These are phyloP conservation scores for Solanum pinnatisectum DNA, from an alignment of 257 asterid genomes.

Conservation along the genomic window DNA sequence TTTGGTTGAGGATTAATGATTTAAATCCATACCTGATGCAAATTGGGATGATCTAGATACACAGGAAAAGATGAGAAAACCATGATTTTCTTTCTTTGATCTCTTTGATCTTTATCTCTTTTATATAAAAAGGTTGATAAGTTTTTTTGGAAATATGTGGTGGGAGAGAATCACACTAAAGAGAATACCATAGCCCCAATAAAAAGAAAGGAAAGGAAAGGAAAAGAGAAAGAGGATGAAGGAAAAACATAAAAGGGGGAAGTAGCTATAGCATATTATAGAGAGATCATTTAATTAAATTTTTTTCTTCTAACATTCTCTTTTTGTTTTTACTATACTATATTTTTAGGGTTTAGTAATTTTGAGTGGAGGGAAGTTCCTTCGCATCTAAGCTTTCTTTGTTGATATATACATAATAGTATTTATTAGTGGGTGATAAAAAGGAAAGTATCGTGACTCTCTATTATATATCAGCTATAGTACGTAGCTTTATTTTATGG, in stretches of 20 bases:
- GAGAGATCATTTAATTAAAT: background rate
- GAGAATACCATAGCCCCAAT: slow-evolving; percentile 19
- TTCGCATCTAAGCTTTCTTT: slow-evolving; percentile 30
- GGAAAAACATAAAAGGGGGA: background rate
- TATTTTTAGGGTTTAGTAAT: slow-evolving; percentile 19
- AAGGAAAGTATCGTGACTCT: slow-evolving; percentile 15
- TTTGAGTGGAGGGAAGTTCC: slow-evolving; percentile 28
- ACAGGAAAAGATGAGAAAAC: slow-evolving; percentile 43
- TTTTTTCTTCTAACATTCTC: slow-evolving; percentile 5
- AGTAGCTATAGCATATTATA: background rate
- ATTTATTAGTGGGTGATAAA: slow-evolving; percentile 19
- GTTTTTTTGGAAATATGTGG: slow-evolving; percentile 33
- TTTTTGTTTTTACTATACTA: slow-evolving; percentile 16
- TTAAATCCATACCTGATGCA: slow-evolving; percentile 33
- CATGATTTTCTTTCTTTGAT: slow-evolving; percentile 20
- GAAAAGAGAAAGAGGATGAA: slow-evolving; percentile 6
- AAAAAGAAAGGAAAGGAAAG: slow-evolving; percentile 4
- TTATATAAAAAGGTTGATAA: slow-evolving; percentile 21
- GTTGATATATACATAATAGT: background rate
- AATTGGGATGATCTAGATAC: slow-evolving; percentile 46
- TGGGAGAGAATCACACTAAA: slow-evolving; percentile 22
- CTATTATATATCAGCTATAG: background rate
- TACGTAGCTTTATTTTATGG: background rate
- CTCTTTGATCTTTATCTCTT: slow-evolving; percentile 20
- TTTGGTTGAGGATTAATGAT: slow-evolving; percentile 1